Percentiles rank a stretch among this genome's conserved stretches.
phyloP scores from a whole-genome alignment of 345 rosid species.

The Aethionema arabicum region DNA sequence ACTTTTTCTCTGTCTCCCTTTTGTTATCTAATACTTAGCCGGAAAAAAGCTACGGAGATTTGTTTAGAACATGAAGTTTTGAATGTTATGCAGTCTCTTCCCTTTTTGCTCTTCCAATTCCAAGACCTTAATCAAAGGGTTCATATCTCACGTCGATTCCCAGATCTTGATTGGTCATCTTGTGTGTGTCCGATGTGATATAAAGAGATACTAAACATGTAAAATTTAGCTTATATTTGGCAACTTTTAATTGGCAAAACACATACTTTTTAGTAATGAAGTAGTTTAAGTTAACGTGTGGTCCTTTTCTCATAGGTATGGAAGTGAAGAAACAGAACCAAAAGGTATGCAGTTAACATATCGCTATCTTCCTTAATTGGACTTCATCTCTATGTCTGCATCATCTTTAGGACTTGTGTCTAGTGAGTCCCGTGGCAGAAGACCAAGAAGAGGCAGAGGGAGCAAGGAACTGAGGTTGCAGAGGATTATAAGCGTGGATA shows the following conservation, averaged over 20 bases:
- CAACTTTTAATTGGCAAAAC: background rate
- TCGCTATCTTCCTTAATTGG: slow-evolving; percentile 45
- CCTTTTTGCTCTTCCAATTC: slow-evolving; percentile 7
- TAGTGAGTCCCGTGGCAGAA: slow-evolving; percentile 56
- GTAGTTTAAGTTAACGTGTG: slow-evolving; percentile 1
- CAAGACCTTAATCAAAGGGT: too few species aligned
- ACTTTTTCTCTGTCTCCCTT: background rate
- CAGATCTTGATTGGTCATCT: too few species aligned
- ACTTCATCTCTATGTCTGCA: slow-evolving; percentile 74
- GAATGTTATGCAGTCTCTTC: slow-evolving; percentile 13
- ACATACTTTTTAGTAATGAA: slow-evolving; percentile 1
- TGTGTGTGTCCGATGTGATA: too few species aligned
- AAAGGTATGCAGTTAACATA: slow-evolving; percentile 10
- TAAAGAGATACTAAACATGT: background rate
- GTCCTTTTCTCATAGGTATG: background rate
- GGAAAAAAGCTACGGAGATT: slow-evolving; percentile 17
- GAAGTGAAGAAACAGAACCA: slow-evolving; percentile 1
- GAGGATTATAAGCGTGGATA: slow-evolving; percentile 60
- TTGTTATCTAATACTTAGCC: slow-evolving; percentile 19
- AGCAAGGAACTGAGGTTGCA: slow-evolving; percentile 97
- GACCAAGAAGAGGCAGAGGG: slow-evolving; percentile 90
- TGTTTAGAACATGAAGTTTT: slow-evolving; percentile 25
- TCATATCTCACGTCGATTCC: too few species aligned
- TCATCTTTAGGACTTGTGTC: slow-evolving; percentile 43
- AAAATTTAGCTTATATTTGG: background rate